These are phyloP conservation scores for Delitschia confertaspora DNA, from an alignment of 495 filamentous ascomycete species.

Conservation along the genomic window DNA sequence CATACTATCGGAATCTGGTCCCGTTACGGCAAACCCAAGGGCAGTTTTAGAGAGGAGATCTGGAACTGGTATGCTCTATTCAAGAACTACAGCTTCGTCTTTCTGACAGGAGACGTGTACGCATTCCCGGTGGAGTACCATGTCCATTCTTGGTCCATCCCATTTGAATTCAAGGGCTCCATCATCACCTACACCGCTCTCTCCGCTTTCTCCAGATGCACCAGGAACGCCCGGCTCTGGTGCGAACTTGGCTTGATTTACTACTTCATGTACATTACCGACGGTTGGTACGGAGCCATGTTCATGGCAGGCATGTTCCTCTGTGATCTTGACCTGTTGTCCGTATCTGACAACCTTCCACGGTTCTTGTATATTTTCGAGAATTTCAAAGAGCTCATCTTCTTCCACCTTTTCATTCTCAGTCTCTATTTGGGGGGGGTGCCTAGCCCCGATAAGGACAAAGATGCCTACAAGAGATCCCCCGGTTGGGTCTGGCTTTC, in stretches of 20 bases:
- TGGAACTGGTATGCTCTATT: slow-evolving; percentile 14
- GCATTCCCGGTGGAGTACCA: slow-evolving; percentile 29
- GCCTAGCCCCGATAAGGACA: slow-evolving; percentile 29
- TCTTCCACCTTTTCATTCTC: slow-evolving; percentile 23
- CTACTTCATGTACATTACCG: slow-evolving; percentile 32
- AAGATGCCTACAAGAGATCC: slow-evolving; percentile 33
- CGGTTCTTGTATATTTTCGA: slow-evolving; percentile 3
- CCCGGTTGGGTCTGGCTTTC: slow-evolving; percentile 24
- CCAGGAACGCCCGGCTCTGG: slow-evolving; percentile 30
- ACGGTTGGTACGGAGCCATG: slow-evolving; percentile 41
- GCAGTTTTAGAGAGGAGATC: slow-evolving; percentile 36
- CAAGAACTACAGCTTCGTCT: slow-evolving; percentile 23
- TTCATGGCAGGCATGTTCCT: slow-evolving; percentile 41
- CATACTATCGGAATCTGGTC: slow-evolving; percentile 15
- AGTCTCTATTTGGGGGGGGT: slow-evolving; percentile 38
- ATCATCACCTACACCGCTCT: slow-evolving; percentile 41
- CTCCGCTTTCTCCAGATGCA: slow-evolving; percentile 21
- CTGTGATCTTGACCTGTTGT: slow-evolving; percentile 32
- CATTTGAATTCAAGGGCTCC: slow-evolving; percentile 43
- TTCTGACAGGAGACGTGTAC: slow-evolving; percentile 15
- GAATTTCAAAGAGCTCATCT: slow-evolving; percentile 22
- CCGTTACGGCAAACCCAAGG: slow-evolving; percentile 18
- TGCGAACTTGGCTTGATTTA: slow-evolving; percentile 15
- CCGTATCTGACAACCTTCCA: slow-evolving; percentile 9
- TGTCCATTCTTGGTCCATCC: slow-evolving; percentile 45